Evolutionary conservation across 495 filamentous ascomycete genomes (phyloP), one percentile per base, ranked within the genome.

Genomic region (Zalerion maritima): DNA sequence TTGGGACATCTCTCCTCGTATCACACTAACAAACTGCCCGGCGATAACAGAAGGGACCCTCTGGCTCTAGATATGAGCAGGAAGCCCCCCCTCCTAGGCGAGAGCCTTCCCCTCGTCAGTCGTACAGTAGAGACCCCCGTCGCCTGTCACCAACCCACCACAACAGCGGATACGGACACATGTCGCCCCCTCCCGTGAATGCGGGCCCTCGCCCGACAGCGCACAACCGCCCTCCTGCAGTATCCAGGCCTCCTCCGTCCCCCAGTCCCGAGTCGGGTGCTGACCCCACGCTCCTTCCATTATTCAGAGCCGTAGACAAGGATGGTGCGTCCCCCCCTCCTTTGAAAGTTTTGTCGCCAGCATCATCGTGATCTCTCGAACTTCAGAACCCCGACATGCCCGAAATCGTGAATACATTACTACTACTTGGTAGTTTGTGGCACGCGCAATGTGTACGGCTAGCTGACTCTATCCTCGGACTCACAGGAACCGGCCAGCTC

Each of bases 291-390:
- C 64, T 97, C 6, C 75, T 81, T 41, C 82, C 80, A 0, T 62
- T 96, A 12, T 97, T 97, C 63, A 73, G 79, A 30, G 81, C 84
- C 0, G 89, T 94, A 9, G 92, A 97, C 54, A 81, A 81, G 40
- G 66, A 77, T 58, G 66, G 75, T 79, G 37, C 35, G 68, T 40
- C 7, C 8, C 14, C 12, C 1, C 14, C 3, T 10, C 12, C 6
- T 6, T n/a, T 24, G 12, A 22, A n/a, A 26, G 29, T 21, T 11
- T 10, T 18, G 12, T 29, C 11, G 10, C 17, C 18, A 6, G 7
- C 29, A 24, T 24, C 2, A n/a, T n/a, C n/a, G n/a, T n/a, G n/a
- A n/a, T n/a, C n/a, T n/a, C n/a, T n/a, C n/a, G n/a, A n/a, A n/a
- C n/a, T n/a, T n/a, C n/a, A n/a, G n/a, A n/a, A 10, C 18, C 20